Base-by-base conservation (phyloP, 495 filamentous ascomycete species). In the Xylaria castorea region DNA sequence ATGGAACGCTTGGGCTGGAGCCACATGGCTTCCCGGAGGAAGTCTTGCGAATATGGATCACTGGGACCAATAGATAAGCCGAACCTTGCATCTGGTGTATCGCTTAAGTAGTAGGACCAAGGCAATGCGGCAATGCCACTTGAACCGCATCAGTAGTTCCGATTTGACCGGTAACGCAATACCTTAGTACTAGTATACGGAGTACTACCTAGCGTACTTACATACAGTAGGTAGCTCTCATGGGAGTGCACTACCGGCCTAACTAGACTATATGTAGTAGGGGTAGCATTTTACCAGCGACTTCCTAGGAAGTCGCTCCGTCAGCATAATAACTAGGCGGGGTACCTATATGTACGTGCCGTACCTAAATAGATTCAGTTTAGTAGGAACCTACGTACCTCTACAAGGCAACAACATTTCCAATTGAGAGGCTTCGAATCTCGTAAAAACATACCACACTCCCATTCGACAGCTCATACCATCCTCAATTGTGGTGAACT, bases 51-150 rank as follows among this genome's bases (percentile, higher is more conserved):
- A n/a, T 60, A 60, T 16, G 20, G 55, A 36, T 20, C 55, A 60
- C 16, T 60, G 55, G 55, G 32, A 36, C 55, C 55, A 60, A 60
- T 60, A 60, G 55, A 36, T 32, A 60, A 32, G 55, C 30, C 55
- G 30, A 9, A 36, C 30, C 27, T 34, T 36, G 32, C 16, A 18
- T 16, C 7, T 25, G 36, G 55, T 36, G 55, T 36, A 36, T 60
- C 30, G 30, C 55, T 32, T 60, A 60, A 55, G 55, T 34, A 27
- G 18, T 48, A 48, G 44, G 44, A 48, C 36, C 36, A 38, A 55
- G 22, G 51, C 30, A 48, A 9, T 48, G 14, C 46, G 12, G n/a
- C n/a, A n/a, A n/a, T n/a, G n/a, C n/a, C n/a, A n/a, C n/a, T n/a
- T n/a, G n/a, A 48, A 48, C 46, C 20, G 46, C 46, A 16, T 27